Evolutionary conservation across 1,139 yeast species (phyloP).

Genomic region (Saccharomyces hybrid): DNA sequence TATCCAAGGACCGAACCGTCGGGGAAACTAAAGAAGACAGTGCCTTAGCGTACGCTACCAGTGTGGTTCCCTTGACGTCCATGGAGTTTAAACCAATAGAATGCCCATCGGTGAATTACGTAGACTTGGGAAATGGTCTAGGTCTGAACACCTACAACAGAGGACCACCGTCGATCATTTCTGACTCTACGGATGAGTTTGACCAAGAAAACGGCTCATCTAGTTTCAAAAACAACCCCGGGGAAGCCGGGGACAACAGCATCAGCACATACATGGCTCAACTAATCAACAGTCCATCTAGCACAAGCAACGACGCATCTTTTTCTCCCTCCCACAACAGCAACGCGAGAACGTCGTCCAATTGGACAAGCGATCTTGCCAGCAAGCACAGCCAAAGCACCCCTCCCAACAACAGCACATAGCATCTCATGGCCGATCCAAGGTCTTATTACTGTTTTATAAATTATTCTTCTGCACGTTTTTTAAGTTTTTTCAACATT

Average conservation of each 20-base stretch:
- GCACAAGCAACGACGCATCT: constrained; percentile 3
- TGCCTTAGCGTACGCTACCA: background rate
- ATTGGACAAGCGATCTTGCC: background rate
- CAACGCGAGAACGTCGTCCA: background rate
- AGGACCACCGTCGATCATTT: constrained; percentile 22
- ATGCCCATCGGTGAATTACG: constrained; percentile 8
- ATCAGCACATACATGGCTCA: constrained; percentile 22
- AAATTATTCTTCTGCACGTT: background rate
- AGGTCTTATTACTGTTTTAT: background rate
- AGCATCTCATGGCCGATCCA: background rate
- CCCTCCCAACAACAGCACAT: background rate
- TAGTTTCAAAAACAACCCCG: background rate
- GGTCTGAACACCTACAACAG: constrained; percentile 20
- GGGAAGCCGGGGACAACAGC: constrained; percentile 4
- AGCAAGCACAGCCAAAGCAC: background rate
- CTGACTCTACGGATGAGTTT: constrained; percentile 15
- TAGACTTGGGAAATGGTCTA: constrained; percentile 26
- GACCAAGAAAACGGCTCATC: background rate
- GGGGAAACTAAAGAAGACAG: background rate
- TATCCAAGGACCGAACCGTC: background rate
- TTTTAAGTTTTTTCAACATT: background rate
- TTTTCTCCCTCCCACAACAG: background rate
- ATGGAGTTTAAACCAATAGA: background rate
- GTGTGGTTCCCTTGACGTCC: background rate
- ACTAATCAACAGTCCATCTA: constrained; percentile 8